Conservation (phyloP, 2,329 filamentous ascomycete genomes). For the Diaporthe caulivora region DNA sequence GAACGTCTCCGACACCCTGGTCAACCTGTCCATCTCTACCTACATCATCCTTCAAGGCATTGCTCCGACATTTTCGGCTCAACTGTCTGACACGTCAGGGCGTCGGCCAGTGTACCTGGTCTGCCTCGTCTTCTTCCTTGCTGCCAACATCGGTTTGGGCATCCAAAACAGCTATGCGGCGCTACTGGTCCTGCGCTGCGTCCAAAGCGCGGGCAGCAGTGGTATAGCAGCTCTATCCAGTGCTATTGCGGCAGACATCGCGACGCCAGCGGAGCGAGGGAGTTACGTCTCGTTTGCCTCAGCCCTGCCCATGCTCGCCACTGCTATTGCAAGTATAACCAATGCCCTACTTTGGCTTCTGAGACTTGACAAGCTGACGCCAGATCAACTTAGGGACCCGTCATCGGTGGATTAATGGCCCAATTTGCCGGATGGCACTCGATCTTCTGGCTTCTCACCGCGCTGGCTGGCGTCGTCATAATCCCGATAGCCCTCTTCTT, state of each 20-base stretch:
- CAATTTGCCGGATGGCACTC: constrained; percentile 65
- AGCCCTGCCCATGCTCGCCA: constrained; percentile 49
- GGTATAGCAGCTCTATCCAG: constrained; percentile 65
- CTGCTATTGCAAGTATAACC: background rate
- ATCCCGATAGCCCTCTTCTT: constrained; percentile 37
- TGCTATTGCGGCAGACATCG: constrained; percentile 72
- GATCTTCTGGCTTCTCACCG: constrained; percentile 69
- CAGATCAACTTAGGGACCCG: constrained; percentile 50
- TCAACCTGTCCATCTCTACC: constrained; percentile 66
- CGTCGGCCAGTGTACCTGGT: constrained; percentile 59
- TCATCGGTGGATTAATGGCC: constrained; percentile 65
- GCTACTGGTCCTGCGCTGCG: constrained; percentile 59
- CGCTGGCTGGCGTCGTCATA: constrained; percentile 43
- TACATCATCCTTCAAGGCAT: constrained; percentile 65
- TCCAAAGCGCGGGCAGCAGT: constrained; percentile 60
- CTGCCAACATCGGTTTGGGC: constrained; percentile 58
- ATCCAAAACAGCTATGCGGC: constrained; percentile 57
- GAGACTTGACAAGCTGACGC: background rate
- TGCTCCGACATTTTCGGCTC: constrained; percentile 64
- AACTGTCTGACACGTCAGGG: constrained; percentile 60
- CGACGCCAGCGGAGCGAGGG: constrained; percentile 72
- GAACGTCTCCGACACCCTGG: constrained; percentile 54
- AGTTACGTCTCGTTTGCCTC: constrained; percentile 61
- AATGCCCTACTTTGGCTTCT: background rate
- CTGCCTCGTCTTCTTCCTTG: constrained; percentile 58